Percentiles rank a stretch among this genome's conserved stretches.
Conservation (phyloP, 2,329 filamentous ascomycete genomes). For the Coniella vitis region DNA sequence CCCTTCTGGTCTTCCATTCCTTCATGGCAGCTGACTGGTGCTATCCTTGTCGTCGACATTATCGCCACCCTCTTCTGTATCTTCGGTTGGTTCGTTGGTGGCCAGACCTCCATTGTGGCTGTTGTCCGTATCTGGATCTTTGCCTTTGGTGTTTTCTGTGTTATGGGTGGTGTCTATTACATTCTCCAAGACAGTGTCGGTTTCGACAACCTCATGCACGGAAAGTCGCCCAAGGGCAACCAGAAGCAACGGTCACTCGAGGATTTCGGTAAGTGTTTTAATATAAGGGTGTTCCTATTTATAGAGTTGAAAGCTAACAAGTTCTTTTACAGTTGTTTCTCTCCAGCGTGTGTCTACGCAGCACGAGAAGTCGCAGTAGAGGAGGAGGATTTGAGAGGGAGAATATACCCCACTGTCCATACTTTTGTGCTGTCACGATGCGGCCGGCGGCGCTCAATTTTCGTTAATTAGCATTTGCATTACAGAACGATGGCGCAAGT, state of each 20-base stretch:
- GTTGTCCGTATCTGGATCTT: constrained; percentile 88
- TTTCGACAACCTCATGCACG: constrained; percentile 92
- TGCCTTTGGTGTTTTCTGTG: constrained; percentile 77
- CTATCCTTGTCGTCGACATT: constrained; percentile 75
- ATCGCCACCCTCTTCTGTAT: constrained; percentile 79
- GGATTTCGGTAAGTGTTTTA: constrained; percentile 68
- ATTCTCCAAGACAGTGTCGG: constrained; percentile 72
- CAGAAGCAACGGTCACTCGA: constrained; percentile 79
- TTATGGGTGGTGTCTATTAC: constrained; percentile 66
- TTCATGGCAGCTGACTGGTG: constrained; percentile 75
- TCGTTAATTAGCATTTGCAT: constrained; percentile 16
- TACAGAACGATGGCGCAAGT: constrained; percentile 13
- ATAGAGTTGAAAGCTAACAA: constrained; percentile 38
- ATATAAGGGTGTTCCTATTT: too few species aligned
- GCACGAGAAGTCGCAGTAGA: constrained; percentile 79
- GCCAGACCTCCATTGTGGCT: constrained; percentile 69
- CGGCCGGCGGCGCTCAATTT: constrained; percentile 13
- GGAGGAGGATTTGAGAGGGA: constrained; percentile 18
- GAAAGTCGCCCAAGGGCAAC: constrained; percentile 74
- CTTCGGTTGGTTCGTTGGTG: constrained; percentile 73
- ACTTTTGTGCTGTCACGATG: constrained; percentile 12
- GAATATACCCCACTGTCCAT: constrained; percentile 15
- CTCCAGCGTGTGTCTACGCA: constrained; percentile 86
- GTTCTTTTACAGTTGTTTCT: constrained; percentile 59
- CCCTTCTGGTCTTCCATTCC: constrained; percentile 88